Percentiles rank a stretch among this genome's conserved stretches.
Conservation (phyloP, 2,329 filamentous ascomycete species). For the Aureobasidium sp. region DNA sequence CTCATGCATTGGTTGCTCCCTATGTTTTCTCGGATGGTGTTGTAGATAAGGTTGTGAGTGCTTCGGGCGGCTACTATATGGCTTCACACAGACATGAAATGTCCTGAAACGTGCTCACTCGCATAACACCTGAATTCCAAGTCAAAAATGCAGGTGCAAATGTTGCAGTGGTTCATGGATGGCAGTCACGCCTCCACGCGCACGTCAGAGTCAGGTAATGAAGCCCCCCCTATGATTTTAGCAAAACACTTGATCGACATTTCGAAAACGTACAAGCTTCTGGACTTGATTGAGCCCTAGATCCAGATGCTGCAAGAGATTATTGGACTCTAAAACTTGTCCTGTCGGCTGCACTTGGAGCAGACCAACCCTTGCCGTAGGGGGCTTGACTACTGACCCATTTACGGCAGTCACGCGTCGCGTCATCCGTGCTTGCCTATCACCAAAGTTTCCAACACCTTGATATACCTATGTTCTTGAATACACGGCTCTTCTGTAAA, state of each 20-base stretch:
- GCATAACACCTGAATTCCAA: not conserved
- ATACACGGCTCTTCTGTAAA: not conserved
- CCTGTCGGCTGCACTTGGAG: not conserved
- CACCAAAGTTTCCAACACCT: not conserved
- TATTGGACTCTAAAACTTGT: not conserved
- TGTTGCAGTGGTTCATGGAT: not conserved
- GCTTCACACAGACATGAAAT: not conserved
- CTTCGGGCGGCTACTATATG: not conserved
- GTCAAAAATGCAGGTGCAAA: not conserved
- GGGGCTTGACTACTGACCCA: not conserved
- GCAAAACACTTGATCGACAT: not conserved
- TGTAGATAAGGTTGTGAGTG: not conserved
- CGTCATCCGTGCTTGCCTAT: not conserved
- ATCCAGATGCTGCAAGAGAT: not conserved
- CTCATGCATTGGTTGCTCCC: not conserved
- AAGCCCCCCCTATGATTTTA: not conserved
- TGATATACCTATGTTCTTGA: not conserved
- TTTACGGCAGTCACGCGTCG: conserved; percentile 4
- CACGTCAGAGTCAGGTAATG: not conserved
- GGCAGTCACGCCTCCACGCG: not conserved
- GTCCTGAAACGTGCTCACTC: not conserved
- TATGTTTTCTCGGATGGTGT: not conserved
- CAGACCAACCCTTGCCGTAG: no score
- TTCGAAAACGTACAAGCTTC: not conserved
- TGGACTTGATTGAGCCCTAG: not conserved